Evolutionary conservation across 1,284 basidiomycete species (phyloP), one percentile per base, ranked within the genome.

Genomic region (Polyporus tsugae): DNA sequence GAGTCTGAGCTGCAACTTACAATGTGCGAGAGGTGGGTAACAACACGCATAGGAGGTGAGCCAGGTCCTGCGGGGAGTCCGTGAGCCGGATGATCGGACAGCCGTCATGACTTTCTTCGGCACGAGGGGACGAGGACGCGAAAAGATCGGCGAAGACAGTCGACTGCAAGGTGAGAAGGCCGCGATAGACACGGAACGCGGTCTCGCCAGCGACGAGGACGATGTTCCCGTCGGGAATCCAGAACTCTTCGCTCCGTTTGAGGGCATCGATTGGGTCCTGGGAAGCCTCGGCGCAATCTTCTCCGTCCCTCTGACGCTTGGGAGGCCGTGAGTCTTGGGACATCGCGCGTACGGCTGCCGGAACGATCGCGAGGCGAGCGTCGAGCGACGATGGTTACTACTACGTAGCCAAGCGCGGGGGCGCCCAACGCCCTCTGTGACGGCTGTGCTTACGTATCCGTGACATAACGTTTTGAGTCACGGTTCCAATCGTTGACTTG

Each of bases 171-270:
- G 33, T 25, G 11, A 63, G 63, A 15, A 74, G 88, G 0, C 91
- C 89, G 1, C 85, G 84, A 73, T 93, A 91, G 1, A 93, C 87
- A 70, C 89, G 91, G 83, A 93, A 93, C 0, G 84, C 86, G 9
- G 83, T 82, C 7, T 78, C 77, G 0, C 83, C 84, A 2, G 87
- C 82, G 53, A 90, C 76, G 66, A 93, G 83, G 60, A 92, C 80
- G 42, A 91, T 80, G 74, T 91, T 93, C 5, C 91, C 91, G 72
- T 93, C 91, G 0, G 79, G 73, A 75, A 93, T 91, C 89, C 89
- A 92, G 72, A 91, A 84, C 65, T 90, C 88, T 1, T 88, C 39
- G 19, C 39, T 41, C n/a, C 15, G 59, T 17, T 22, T 58, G 35
- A 58, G 35, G 13, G 6, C 15, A 11, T 5, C 7, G 52, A 33